Evolutionary conservation across 2,329 filamentous ascomycete genomes (phyloP).

Genomic region (Botrytis galanthina): DNA sequence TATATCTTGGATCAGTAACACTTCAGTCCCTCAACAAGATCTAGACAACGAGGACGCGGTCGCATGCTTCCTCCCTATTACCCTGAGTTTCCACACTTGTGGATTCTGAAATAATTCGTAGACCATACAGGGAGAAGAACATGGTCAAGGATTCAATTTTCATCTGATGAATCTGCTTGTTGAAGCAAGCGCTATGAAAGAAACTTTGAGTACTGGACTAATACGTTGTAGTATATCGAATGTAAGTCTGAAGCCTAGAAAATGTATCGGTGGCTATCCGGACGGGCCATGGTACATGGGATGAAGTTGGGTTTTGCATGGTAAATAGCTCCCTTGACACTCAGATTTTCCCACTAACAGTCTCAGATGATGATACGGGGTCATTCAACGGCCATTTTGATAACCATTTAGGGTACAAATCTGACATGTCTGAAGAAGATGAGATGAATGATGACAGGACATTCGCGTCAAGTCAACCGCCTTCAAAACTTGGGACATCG

Average conservation of each 20-base stretch:
- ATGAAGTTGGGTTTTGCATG: background rate
- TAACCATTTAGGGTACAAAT: background rate
- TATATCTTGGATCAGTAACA: slow-evolving; percentile 31
- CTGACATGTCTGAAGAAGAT: slow-evolving; percentile 3
- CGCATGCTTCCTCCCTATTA: background rate
- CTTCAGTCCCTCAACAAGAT: slow-evolving; percentile 11
- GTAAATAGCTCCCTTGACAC: background rate
- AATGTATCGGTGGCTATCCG: background rate
- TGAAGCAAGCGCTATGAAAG: background rate
- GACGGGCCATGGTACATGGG: background rate
- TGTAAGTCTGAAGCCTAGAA: background rate
- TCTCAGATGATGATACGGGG: background rate
- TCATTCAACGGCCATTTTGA: background rate
- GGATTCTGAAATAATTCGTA: background rate
- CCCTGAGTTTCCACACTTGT: background rate
- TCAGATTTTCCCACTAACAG: background rate
- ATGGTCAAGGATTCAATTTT: background rate
- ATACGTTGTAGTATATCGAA: background rate
- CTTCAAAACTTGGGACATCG: background rate
- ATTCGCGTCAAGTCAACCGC: background rate
- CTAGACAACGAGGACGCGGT: slow-evolving; percentile 23
- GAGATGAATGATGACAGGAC: slow-evolving; percentile 2
- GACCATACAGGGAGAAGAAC: background rate
- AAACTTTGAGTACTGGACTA: background rate
- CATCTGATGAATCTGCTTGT: background rate